Percentiles rank a stretch among this genome's conserved stretches.
Conservation (phyloP, 2,329 filamentous ascomycete species). For the Coleophoma cylindrospora region DNA sequence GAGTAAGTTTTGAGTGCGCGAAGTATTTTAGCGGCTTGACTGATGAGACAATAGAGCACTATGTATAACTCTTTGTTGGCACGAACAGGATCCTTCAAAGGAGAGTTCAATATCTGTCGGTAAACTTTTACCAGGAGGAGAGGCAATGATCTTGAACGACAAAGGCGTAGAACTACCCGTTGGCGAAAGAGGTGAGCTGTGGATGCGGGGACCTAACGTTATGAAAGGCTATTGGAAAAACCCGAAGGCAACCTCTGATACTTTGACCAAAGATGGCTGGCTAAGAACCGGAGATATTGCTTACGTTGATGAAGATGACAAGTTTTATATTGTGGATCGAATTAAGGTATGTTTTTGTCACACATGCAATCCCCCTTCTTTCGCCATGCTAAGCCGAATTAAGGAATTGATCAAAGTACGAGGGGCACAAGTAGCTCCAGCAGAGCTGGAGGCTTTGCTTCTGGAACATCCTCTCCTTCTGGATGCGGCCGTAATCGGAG, state of each 20-base stretch:
- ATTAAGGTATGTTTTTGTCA: constrained; percentile 40
- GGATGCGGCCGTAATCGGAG: constrained; percentile 56
- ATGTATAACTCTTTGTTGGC: constrained; percentile 25
- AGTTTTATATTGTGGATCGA: constrained; percentile 64
- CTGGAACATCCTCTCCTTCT: constrained; percentile 31
- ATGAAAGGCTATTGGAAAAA: constrained; percentile 74
- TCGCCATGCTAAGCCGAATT: background rate
- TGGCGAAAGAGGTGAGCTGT: constrained; percentile 62
- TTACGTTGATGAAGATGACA: constrained; percentile 46
- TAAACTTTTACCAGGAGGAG: constrained; percentile 61
- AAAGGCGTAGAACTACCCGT: constrained; percentile 44
- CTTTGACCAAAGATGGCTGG: constrained; percentile 46
- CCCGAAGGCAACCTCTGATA: constrained; percentile 58
- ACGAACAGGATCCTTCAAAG: background rate
- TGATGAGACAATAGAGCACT: constrained; percentile 32
- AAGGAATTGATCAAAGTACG: constrained; percentile 45
- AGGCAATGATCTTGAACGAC: constrained; percentile 58
- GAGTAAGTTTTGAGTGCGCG: constrained; percentile 33
- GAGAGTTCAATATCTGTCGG: constrained; percentile 37
- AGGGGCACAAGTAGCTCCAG: constrained; percentile 33
- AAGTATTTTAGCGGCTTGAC: too few relatives aligned
- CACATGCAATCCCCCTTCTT: background rate
- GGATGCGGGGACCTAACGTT: constrained; percentile 65
- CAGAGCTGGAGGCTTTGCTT: constrained; percentile 31
- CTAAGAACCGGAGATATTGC: constrained; percentile 66